A percentile compares a stretch with the other conserved stretches of the same genome.
Evolutionary conservation across 2,329 filamentous ascomycete genomes (phyloP).

Genomic region (Atkinsonella hypoxylon): DNA sequence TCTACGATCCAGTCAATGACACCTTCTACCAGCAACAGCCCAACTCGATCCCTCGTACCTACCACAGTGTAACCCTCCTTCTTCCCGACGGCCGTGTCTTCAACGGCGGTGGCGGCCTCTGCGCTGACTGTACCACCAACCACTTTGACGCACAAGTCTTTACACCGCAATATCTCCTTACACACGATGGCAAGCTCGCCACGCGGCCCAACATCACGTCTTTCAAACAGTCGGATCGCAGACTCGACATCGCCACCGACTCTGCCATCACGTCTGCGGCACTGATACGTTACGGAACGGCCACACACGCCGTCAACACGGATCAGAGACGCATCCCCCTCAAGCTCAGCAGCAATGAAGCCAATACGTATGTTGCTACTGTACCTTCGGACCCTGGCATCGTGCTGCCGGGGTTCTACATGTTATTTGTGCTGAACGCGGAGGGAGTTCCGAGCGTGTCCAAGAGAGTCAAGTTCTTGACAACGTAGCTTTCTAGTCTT

Average conservation of each 20-base stretch:
- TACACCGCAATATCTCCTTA: slow-evolving; percentile 42
- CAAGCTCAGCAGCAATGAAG: slow-evolving; percentile 15
- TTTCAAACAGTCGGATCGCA: slow-evolving; percentile 10
- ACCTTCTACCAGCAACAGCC: slow-evolving; percentile 25
- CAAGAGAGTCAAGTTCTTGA: slow-evolving; percentile 24
- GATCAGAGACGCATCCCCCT: slow-evolving; percentile 43
- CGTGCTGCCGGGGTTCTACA: slow-evolving; percentile 39
- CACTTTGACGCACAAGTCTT: slow-evolving; percentile 45
- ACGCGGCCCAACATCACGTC: slow-evolving; percentile 28
- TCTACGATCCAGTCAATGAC: slow-evolving; percentile 31
- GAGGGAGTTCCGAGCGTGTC: slow-evolving; percentile 34
- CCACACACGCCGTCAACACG: slow-evolving; percentile 45
- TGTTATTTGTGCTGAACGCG: slow-evolving; percentile 37
- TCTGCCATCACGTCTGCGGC: slow-evolving; percentile 19
- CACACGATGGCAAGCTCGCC: slow-evolving; percentile 25
- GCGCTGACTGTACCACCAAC: slow-evolving; percentile 31
- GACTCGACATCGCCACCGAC: slow-evolving; percentile 11
- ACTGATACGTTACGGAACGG: slow-evolving; percentile 35
- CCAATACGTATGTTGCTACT: slow-evolving; percentile 29
- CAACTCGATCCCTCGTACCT: slow-evolving; percentile 31
- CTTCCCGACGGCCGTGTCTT: slow-evolving; percentile 38
- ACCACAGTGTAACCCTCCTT: slow-evolving; percentile 37
- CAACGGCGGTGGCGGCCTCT: slow-evolving; percentile 40
- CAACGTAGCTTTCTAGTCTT: too few species aligned
- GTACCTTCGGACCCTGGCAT: slow-evolving; percentile 37